phyloP scores from a whole-genome alignment of 169 alveolate genomes.

The Plasmodium blacklocki region DNA sequence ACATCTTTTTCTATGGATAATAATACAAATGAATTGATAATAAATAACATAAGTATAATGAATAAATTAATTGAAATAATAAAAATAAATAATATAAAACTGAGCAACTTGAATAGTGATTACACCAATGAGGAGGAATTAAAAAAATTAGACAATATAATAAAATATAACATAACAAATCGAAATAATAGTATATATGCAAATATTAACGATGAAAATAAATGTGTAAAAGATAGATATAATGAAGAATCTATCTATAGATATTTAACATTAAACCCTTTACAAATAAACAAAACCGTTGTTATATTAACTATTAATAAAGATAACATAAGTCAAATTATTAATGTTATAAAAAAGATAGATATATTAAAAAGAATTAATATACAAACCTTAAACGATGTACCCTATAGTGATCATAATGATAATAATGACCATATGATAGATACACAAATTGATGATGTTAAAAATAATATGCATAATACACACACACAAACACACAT shows the following conservation, averaged over 20 bases:
- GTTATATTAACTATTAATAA: conserved; percentile 82
- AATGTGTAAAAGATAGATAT: neutral
- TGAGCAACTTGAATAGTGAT: conserved; percentile 52
- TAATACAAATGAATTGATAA: neutral
- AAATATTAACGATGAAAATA: neutral
- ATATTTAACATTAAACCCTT: conserved; percentile 41
- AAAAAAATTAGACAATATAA: conserved; percentile 25
- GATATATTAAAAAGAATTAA: conserved; percentile 82
- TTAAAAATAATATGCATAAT: no score
- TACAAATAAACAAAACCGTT: conserved; percentile 61
- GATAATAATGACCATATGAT: neutral
- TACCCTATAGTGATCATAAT: conserved; percentile 5
- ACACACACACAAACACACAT: no score
- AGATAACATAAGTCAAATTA: conserved; percentile 81
- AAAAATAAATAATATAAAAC: conserved; percentile 40
- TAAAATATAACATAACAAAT: conserved; percentile 9
- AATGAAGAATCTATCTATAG: conserved; percentile 35
- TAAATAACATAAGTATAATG: conserved; percentile 35
- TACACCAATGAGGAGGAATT: conserved; percentile 20
- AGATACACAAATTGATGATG: neutral
- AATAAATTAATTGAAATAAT: conserved; percentile 68
- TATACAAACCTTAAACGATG: conserved; percentile 81
- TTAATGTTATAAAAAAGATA: conserved; percentile 69
- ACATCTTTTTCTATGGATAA: neutral
- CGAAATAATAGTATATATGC: neutral